Evolutionary conservation across 441 rosid species (phyloP), one percentile per base, ranked within the genome.

Genomic region (Isatis lusitanica): DNA sequence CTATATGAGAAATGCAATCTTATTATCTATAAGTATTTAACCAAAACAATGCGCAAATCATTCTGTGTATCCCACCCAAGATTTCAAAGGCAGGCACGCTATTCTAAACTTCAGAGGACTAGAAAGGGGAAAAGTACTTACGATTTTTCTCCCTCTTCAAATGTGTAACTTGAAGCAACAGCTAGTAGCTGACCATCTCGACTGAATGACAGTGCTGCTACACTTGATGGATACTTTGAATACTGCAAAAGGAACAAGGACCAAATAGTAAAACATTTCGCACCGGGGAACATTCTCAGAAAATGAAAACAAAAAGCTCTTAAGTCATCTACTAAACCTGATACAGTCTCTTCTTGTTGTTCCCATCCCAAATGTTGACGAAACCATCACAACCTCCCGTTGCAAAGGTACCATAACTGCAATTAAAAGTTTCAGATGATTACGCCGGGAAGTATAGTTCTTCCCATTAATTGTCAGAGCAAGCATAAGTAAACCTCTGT

Each of bases 381-480:
- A 90, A 95, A 75, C 99, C 98, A 80, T 95, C 98, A 80, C 98
- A 93, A 7, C 98, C 98, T 73, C 99, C 94, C 7, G 97, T 93
- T 24, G 95, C 99, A 86, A 95, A 95, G 47, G 99, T 95, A 52
- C 99, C 99, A 78, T 95, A 95, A 33, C 95, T 95, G 86, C 82
- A 80, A 15, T 33, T 58, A 30, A 60, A 62, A 63, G 4, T 38
- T 7, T 30, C 17, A 50, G 28, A 70, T 63, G 26, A 47, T 63
- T 18, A 46, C 16, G 5, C 24, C 43, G 33, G 18, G 64, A 51
- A 38, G 15, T 64, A 11, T 28, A 56, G 17, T 13, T 9, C 16
- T 46, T 69, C 17, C n/a, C 62, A 21, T 50, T 40, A 59, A 16
- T n/a, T 66, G 26, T 48, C 52, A 39, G 44, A 53, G 39, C 2